A percentile compares a stretch with the other conserved stretches of the same genome.
phyloP scores from a whole-genome alignment of 176 grass and related monocot genomes.

The Zea luxurians region DNA sequence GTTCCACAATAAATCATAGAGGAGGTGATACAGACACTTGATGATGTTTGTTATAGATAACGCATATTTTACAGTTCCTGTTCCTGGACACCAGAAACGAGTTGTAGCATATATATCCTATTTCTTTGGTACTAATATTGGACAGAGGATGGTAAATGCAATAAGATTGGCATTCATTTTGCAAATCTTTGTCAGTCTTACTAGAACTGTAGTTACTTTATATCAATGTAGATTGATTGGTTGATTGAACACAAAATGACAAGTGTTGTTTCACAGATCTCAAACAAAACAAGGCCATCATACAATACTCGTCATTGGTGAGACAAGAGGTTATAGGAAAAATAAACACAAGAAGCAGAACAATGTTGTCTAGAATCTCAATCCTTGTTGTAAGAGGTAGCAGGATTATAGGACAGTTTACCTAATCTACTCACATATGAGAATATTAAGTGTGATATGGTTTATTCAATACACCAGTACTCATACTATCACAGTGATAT shows the following conservation, averaged over 20 bases:
- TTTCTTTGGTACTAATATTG: constrained; percentile 5
- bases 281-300: constrained; percentile 15
- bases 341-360: not conserved
- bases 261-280: not conserved
- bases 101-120: not conserved
- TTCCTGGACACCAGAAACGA: not conserved
- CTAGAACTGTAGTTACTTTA: constrained; percentile 2
- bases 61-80: not conserved
- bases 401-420: constrained; percentile 1
- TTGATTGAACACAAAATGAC: not conserved
- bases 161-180: not conserved
- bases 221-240: not conserved
- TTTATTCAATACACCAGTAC: constrained; percentile 20
- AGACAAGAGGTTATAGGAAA: not conserved
- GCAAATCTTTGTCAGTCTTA: constrained; percentile 12
- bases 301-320: not conserved
- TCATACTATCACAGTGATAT: constrained; percentile 18
- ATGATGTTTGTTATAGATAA: constrained; percentile 16
- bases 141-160: constrained; percentile 16
- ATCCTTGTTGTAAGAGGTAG: not conserved
- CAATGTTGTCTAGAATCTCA: constrained; percentile 1
- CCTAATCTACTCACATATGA: not conserved
- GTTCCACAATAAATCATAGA: not conserved
- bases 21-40: not conserved
- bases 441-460: not conserved